Conservation (phyloP, 257 asterid genomes). For the Agastache rugosa region DNA sequence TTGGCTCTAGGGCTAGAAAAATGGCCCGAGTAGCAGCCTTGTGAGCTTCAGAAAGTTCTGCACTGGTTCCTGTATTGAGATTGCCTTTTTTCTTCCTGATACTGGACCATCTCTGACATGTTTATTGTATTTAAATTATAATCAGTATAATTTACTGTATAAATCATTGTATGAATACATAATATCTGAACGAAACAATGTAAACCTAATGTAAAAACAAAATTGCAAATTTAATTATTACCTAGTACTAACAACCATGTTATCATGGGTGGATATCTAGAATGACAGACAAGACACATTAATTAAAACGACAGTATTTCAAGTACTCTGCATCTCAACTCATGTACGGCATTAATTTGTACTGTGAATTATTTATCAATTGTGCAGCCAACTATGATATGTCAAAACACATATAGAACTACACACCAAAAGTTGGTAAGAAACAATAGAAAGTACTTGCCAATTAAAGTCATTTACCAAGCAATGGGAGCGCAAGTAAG, state of each 20-base stretch:
- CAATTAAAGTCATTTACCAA: neutral
- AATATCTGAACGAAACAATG: conserved; percentile 31
- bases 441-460: neutral
- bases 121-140: conserved; percentile 10
- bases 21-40: conserved; percentile 69
- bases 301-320: neutral
- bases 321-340: neutral
- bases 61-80: conserved; percentile 45
- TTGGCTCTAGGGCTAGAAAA: conserved; percentile 61
- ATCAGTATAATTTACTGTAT: conserved; percentile 19
- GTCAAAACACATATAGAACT: neutral
- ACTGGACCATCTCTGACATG: conserved; percentile 77
- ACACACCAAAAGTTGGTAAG: neutral
- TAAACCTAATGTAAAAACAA: conserved; percentile 48
- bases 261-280: neutral
- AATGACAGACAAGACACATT: conserved; percentile 21
- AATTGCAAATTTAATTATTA: conserved; percentile 40
- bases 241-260: conserved; percentile 19
- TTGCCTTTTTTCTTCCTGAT: conserved; percentile 60
- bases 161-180: conserved; percentile 6
- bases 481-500: conserved; percentile 13
- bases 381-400: neutral
- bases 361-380: neutral
- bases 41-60: conserved; percentile 64
- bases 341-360: neutral